phyloP scores from a whole-genome alignment of 305 asterid genomes.

The Stenogyne calaminthoides region DNA sequence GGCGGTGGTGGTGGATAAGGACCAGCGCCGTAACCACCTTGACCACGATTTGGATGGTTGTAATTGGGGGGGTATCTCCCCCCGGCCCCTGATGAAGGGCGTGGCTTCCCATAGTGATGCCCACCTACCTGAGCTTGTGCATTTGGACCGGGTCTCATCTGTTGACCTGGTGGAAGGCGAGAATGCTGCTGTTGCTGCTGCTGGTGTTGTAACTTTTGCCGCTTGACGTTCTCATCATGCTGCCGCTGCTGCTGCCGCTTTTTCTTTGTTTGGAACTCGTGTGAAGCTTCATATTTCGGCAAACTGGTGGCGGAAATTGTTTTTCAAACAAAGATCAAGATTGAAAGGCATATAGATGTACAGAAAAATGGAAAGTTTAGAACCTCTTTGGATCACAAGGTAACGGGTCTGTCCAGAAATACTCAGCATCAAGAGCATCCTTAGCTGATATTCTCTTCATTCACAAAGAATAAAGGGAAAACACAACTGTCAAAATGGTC shows the following conservation, averaged over 20 bases:
- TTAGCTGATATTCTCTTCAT: constrained; percentile 86
- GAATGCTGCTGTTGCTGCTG: constrained; percentile 76
- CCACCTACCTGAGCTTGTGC: constrained; percentile 71
- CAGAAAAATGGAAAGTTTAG: constrained; percentile 2
- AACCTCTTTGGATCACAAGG: constrained; percentile 96
- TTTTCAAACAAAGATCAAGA: no score
- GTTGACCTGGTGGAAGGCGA: constrained; percentile 76
- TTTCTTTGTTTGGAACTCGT: constrained; percentile 98
- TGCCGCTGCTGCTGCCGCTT: constrained; percentile 93
- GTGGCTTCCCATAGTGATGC: constrained; percentile 79
- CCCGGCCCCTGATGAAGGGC: constrained; percentile 80
- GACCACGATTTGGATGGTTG: constrained; percentile 69
- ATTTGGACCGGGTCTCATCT: constrained; percentile 73
- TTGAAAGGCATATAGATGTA: not conserved
- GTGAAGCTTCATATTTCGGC: constrained; percentile 91
- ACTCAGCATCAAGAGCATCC: constrained; percentile 93
- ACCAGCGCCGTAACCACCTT: constrained; percentile 67
- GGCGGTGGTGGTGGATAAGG: constrained; percentile 88
- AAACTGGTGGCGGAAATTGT: constrained; percentile 45
- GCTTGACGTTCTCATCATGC: constrained; percentile 81
- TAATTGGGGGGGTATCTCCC: constrained; percentile 78
- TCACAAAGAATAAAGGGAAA: constrained; percentile 19
- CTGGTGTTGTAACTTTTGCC: constrained; percentile 80
- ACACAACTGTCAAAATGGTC: constrained; percentile 22
- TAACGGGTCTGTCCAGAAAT: constrained; percentile 92